A percentile compares a stretch with the other conserved stretches of the same genome.
Evolutionary conservation across 2,329 filamentous ascomycete species (phyloP).

Genomic region (Ophiocordyceps camponoti-saundersi): DNA sequence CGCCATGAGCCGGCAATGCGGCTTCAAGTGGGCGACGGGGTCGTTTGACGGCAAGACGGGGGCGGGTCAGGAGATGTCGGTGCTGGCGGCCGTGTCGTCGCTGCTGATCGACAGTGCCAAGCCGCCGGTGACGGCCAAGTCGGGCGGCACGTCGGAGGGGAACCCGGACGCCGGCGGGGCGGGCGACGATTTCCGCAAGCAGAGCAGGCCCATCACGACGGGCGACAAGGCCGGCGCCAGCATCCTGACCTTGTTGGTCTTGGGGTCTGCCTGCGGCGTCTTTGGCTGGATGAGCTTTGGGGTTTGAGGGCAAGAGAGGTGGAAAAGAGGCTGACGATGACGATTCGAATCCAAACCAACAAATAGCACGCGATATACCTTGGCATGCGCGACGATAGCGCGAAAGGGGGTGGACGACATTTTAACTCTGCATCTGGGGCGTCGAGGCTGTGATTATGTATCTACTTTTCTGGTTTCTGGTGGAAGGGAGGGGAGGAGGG

Average conservation of each 20-base stretch:
- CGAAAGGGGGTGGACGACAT: neutral
- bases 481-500: too few relatives aligned
- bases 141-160: conserved; percentile 32
- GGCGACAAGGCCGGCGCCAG: conserved; percentile 30
- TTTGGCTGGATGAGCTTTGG: conserved; percentile 32
- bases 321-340: neutral
- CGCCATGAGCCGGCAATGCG: conserved; percentile 39
- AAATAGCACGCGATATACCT: neutral
- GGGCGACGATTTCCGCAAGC: conserved; percentile 12
- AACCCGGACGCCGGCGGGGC: conserved; percentile 21
- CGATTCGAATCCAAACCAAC: neutral
- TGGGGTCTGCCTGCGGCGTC: conserved; percentile 21
- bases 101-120: conserved; percentile 24
- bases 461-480: neutral
- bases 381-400: neutral
- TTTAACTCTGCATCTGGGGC: neutral
- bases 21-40: conserved; percentile 40
- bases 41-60: conserved; percentile 36
- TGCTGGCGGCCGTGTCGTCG: conserved; percentile 34
- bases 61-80: conserved; percentile 42
- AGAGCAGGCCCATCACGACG: conserved; percentile 17
- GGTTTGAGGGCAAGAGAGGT: neutral
- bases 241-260: conserved; percentile 27
- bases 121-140: conserved; percentile 24
- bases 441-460: neutral